Evolutionary conservation across 2,329 filamentous ascomycete species (phyloP).

Genomic region (Aspergillus tanneri): DNA sequence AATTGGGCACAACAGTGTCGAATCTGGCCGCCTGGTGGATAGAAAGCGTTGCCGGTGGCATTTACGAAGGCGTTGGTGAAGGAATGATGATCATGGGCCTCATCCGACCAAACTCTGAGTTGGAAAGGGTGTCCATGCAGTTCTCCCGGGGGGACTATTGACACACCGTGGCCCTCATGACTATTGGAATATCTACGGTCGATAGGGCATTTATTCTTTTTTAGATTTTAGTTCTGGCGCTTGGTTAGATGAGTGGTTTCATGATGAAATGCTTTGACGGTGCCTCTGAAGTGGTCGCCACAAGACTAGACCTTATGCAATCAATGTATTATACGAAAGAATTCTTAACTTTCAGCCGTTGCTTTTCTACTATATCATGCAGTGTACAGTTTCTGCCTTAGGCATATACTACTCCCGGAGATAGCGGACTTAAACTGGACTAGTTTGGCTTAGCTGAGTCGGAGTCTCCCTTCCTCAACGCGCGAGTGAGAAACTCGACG

Average conservation of each 20-base stretch:
- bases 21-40: conserved; percentile 61
- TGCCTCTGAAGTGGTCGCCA: too few relatives aligned
- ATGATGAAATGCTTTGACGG: too few relatives aligned
- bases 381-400: background rate
- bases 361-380: too few relatives aligned
- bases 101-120: conserved; percentile 18
- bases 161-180: background rate
- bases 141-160: background rate
- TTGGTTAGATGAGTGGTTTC: background rate
- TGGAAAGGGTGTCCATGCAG: conserved; percentile 2
- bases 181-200: too few relatives aligned
- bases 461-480: background rate
- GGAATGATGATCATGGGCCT: conserved; percentile 51
- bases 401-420: conserved; percentile 7
- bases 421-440: conserved; percentile 10
- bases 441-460: background rate
- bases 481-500: background rate
- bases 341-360: too few relatives aligned
- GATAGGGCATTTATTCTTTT: too few relatives aligned
- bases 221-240: background rate
- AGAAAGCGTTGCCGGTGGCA: conserved; percentile 63
- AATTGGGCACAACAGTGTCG: conserved; percentile 59
- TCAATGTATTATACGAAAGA: too few relatives aligned
- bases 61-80: conserved; percentile 63
- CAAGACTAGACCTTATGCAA: too few relatives aligned